phyloP scores from a whole-genome alignment of 2,329 filamentous ascomycete species.

The Cladobotryum mycophilum region DNA sequence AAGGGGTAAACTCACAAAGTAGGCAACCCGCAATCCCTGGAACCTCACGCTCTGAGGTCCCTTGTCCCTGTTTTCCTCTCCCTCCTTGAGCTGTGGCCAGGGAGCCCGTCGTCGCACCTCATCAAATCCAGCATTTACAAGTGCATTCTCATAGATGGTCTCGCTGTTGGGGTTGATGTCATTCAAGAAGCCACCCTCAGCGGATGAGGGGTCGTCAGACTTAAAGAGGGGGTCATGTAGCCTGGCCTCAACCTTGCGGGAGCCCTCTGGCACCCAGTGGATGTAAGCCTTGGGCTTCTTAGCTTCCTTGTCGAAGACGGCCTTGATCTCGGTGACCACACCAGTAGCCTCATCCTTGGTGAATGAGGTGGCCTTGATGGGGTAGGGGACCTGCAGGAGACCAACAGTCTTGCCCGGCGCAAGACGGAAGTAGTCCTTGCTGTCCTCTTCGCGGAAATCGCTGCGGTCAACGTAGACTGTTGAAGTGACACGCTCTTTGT shows the following conservation, averaged over 20 bases:
- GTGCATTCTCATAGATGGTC: constrained; percentile 62
- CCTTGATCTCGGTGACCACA: constrained; percentile 59
- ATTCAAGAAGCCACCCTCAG: constrained; percentile 69
- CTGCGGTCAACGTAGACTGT: constrained; percentile 43
- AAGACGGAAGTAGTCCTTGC: constrained; percentile 72
- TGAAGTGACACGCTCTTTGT: constrained; percentile 60
- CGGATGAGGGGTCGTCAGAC: constrained; percentile 67
- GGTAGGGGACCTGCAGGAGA: constrained; percentile 63
- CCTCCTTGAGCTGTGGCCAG: constrained; percentile 68
- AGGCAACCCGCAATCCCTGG: constrained; percentile 78
- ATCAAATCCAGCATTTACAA: constrained; percentile 73
- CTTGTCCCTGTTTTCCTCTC: constrained; percentile 44
- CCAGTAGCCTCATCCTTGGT: constrained; percentile 58
- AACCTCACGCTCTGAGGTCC: constrained; percentile 72
- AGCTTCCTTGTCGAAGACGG: constrained; percentile 57
- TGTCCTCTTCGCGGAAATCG: constrained; percentile 71
- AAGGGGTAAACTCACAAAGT: constrained; percentile 51
- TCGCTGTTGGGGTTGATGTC: constrained; percentile 79
- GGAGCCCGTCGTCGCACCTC: constrained; percentile 66
- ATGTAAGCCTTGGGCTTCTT: constrained; percentile 72
- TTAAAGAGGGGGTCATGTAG: constrained; percentile 77
- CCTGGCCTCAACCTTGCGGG: constrained; percentile 62
- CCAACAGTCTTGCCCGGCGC: constrained; percentile 72
- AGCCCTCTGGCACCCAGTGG: constrained; percentile 71
- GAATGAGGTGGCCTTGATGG: constrained; percentile 64